Evolutionary conservation across 2,329 filamentous ascomycete genomes (phyloP), one percentile per base, ranked within the genome.

Genomic region (Laburnicola sp.): DNA sequence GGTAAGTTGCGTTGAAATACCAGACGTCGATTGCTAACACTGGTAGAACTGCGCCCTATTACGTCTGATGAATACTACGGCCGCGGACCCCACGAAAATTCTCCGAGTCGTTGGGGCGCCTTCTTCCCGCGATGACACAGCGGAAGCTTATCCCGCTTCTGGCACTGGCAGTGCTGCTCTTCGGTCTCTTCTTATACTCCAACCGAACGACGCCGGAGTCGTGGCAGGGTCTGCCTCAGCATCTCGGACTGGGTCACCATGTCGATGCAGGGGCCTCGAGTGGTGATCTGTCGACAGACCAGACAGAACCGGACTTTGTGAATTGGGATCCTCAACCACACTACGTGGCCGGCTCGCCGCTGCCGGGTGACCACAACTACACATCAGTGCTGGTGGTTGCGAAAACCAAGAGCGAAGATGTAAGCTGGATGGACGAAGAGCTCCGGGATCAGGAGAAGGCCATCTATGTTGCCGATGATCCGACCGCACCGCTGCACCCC

Each of bases 361-460:
- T 71, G 60, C 75, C 79, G 0, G 58, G 73, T 0, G 77, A 77
- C 1, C 73, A 75, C 53, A 76, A 76, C 35, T 85, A 83, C 60
- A 80, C 80, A 2, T 80, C 79, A 25, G 75, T 72, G 1, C 64
- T 86, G 23, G 80, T 86, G 4, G 74, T 85, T 43, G 76, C 82
- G 1, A 76, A 77, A 40, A 77, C 77, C 22, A 77, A 76, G 50
- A 65, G 70, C 2, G 81, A 85, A 62, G 75, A 83, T 50, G 75
- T 77, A 2, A 65, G 62, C 27, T 86, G 83, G 83, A 77, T 85
- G n/a, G 71, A 77, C 30, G 58, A 75, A 10, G 74, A 81, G 52
- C 64, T 85, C 28, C 77, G 76, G 1, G 75, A 79, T 28, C 74
- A 83, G 52, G 57, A 62, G 16, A 73, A 71, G 23, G 74, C 74